Evolutionary conservation across 1,139 yeast genomes (phyloP).

Genomic region (Williopsis jadinii): DNA sequence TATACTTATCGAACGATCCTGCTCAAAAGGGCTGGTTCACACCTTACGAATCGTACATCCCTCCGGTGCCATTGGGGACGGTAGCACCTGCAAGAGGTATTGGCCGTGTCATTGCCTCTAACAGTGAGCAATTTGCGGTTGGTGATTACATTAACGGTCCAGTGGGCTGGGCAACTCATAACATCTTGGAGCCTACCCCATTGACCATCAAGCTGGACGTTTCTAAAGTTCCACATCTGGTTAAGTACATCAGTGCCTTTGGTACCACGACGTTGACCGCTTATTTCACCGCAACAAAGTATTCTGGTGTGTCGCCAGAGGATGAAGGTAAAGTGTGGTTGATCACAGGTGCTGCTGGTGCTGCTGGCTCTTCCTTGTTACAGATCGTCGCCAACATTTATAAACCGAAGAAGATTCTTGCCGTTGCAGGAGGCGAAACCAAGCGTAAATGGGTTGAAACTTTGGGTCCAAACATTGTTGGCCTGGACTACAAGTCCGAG

Average conservation of each 20-base stretch:
- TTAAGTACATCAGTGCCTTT: conserved; percentile 38
- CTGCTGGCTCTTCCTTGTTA: conserved; percentile 54
- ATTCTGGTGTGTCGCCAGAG: conserved; percentile 33
- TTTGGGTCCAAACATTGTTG: conserved; percentile 47
- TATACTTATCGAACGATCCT: conserved; percentile 55
- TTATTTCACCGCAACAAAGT: conserved; percentile 44
- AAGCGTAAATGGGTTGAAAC: conserved; percentile 48
- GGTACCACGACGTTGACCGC: conserved; percentile 62
- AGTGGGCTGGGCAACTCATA: conserved; percentile 37
- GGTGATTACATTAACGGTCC: conserved; percentile 37
- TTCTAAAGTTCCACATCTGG: conserved; percentile 28
- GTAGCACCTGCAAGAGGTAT: conserved; percentile 44
- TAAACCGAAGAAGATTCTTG: conserved; percentile 52
- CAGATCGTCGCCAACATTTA: conserved; percentile 50
- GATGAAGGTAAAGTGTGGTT: conserved; percentile 35
- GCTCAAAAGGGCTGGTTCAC: conserved; percentile 58
- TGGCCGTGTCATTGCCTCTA: conserved; percentile 42
- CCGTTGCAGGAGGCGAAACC: conserved; percentile 54
- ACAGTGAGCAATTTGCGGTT: conserved; percentile 28
- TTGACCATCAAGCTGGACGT: conserved; percentile 22
- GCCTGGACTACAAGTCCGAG: conserved; percentile 46
- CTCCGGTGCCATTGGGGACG: conserved; percentile 42
- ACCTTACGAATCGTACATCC: conserved; percentile 37
- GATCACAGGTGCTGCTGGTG: conserved; percentile 65
- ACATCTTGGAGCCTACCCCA: conserved; percentile 19